Conservation (phyloP, 2,329 filamentous ascomycete genomes). For the Phaeosphaeriaceae sp. region DNA sequence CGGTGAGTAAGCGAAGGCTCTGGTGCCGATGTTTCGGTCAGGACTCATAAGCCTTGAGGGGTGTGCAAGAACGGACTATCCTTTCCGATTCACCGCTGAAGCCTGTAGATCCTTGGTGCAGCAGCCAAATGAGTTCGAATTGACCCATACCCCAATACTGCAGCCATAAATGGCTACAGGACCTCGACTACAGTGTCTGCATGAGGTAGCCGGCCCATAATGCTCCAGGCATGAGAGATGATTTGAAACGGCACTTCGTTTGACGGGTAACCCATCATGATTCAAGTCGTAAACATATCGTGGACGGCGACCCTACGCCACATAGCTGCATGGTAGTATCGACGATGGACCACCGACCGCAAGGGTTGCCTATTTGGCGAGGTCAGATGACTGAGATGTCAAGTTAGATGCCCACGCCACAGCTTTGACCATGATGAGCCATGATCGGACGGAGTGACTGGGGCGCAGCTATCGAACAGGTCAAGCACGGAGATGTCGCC, state of each 20-base stretch:
- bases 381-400: neutral
- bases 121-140: conserved; percentile 1
- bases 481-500: neutral
- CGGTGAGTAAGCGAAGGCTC: neutral
- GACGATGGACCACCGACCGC: neutral
- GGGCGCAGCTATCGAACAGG: neutral
- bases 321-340: conserved; percentile 1
- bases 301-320: neutral
- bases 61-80: neutral
- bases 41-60: neutral
- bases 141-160: conserved; percentile 10
- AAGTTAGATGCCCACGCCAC: neutral
- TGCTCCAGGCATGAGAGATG: neutral
- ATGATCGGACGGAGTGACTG: neutral
- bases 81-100: neutral
- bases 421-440: neutral
- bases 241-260: neutral
- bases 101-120: neutral
- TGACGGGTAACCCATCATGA: neutral
- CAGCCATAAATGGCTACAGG: conserved; percentile 9
- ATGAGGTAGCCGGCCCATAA: conserved; percentile 1
- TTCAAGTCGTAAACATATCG: neutral
- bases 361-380: neutral
- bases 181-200: conserved; percentile 4
- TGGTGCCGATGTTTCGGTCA: neutral